A percentile compares a stretch with the other conserved stretches of the same genome.
These are phyloP conservation scores for Lasiosphaeris hirsuta DNA, from an alignment of 495 filamentous ascomycete genomes.

Conservation along the genomic window DNA sequence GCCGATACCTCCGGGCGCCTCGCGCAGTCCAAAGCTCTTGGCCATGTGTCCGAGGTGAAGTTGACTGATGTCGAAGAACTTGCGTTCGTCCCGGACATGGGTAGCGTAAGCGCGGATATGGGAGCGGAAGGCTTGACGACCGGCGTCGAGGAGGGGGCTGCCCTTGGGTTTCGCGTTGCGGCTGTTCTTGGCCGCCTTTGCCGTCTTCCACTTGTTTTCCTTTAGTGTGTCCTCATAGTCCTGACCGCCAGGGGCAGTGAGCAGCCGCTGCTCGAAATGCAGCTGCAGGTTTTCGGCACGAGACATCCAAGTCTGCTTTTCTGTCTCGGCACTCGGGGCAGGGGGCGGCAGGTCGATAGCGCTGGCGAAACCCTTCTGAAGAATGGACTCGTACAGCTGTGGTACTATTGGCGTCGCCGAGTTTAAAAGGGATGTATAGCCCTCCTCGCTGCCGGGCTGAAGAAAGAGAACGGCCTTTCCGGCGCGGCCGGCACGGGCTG, in stretches of 20 bases:
- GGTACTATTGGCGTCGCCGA: conserved; percentile 33
- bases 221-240: conserved; percentile 12
- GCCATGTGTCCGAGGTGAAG: conserved; percentile 91
- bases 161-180: conserved; percentile 13
- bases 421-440: conserved; percentile 73
- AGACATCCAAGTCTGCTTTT: conserved; percentile 39
- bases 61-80: conserved; percentile 81
- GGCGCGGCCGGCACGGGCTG: conserved; percentile 83
- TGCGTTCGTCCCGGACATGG: conserved; percentile 77
- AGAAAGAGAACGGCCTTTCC: conserved; percentile 89
- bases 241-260: conserved; percentile 23
- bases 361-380: conserved; percentile 53
- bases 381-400: conserved; percentile 46
- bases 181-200: conserved; percentile 21
- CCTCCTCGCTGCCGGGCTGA: conserved; percentile 84
- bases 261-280: conserved; percentile 47
- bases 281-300: conserved; percentile 48
- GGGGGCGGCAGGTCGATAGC: conserved; percentile 36
- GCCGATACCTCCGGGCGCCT: conserved; percentile 78
- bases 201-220: conserved; percentile 23
- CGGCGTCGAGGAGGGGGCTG: conserved; percentile 59
- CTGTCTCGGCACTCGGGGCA: conserved; percentile 12
- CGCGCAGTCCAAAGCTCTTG: conserved; percentile 85
- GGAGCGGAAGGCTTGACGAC: conserved; percentile 78
- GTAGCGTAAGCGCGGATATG: conserved; percentile 94